phyloP scores from a whole-genome alignment of 129 eudicot genomes.

The Chrysanthemum makinoi region DNA sequence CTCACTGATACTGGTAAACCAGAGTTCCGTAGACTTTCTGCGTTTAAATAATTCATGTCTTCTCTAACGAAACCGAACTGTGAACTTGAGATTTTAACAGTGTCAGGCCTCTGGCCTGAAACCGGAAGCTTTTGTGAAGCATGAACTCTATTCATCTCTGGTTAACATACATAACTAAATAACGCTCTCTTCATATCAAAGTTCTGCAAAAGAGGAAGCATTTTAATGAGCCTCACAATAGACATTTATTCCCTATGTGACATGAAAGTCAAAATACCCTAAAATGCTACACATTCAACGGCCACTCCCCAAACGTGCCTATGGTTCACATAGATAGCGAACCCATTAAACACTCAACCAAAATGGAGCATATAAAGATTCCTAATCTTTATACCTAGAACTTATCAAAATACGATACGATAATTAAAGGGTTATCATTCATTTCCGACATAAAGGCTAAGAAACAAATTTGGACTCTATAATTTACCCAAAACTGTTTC shows the following conservation, averaged over 20 bases:
- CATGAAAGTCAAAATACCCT: neutral
- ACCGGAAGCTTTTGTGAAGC: conserved; percentile 50
- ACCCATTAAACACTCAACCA: too few relatives aligned
- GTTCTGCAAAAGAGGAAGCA: conserved; percentile 36
- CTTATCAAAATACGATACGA: too few relatives aligned
- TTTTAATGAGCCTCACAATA: neutral
- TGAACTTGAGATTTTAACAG: conserved; percentile 32
- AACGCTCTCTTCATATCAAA: conserved; percentile 10
- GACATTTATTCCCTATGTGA: conserved; percentile 2
- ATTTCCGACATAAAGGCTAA: too few relatives aligned
- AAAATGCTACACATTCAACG: neutral
- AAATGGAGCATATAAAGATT: too few relatives aligned
- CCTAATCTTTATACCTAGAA: too few relatives aligned
- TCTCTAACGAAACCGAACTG: conserved; percentile 37
- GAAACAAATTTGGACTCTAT: too few relatives aligned
- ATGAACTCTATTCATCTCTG: conserved; percentile 55
- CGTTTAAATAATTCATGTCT: conserved; percentile 33
- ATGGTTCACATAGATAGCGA: neutral
- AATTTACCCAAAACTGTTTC: too few relatives aligned
- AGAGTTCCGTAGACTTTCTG: conserved; percentile 26
- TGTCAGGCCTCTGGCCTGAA: conserved; percentile 46
- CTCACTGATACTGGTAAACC: conserved; percentile 29
- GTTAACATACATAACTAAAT: conserved; percentile 38
- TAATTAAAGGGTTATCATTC: too few relatives aligned
- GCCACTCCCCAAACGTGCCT: neutral